These are phyloP conservation scores for Starmera stellimalicola DNA, from an alignment of 1,139 yeast species.

Conservation along the genomic window DNA sequence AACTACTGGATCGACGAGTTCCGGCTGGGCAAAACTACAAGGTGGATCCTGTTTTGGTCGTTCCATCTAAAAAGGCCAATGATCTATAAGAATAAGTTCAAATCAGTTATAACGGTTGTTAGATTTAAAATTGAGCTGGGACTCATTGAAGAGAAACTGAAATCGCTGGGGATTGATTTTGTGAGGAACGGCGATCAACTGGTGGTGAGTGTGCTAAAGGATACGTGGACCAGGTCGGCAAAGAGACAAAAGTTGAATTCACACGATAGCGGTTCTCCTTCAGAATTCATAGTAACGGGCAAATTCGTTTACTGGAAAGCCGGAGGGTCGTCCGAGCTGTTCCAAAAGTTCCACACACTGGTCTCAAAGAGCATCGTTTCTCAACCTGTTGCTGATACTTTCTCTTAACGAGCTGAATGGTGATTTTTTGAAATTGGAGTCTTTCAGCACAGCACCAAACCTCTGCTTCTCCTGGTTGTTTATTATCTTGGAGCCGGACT, in stretches of 20 bases:
- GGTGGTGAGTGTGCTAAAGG: slow-evolving; percentile 12
- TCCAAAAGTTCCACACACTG: slow-evolving; percentile 16
- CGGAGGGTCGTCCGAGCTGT: slow-evolving; percentile 9
- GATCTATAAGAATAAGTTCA: slow-evolving; percentile 4
- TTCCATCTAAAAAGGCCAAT: slow-evolving; percentile 12
- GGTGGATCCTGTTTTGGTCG: slow-evolving; percentile 37
- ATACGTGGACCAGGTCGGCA: slow-evolving; percentile 26
- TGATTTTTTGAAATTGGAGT: slow-evolving; percentile 39
- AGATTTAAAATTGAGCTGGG: slow-evolving; percentile 7
- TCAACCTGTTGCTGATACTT: slow-evolving; percentile 15
- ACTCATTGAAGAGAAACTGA: slow-evolving; percentile 2
- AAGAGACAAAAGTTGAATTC: slow-evolving; percentile 15
- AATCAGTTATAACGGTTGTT: slow-evolving; percentile 7
- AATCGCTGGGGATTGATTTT: slow-evolving; percentile 1
- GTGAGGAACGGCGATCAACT: neutral
- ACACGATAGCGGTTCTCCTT: slow-evolving; percentile 3
- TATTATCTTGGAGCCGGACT: slow-evolving; percentile 46
- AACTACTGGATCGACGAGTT: slow-evolving; percentile 25
- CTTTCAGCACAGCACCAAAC: slow-evolving; percentile 45
- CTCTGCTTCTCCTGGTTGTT: slow-evolving; percentile 44
- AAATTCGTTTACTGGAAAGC: slow-evolving; percentile 10
- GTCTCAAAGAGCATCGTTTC: slow-evolving; percentile 4
- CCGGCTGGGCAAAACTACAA: slow-evolving; percentile 23
- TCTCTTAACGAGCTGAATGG: slow-evolving; percentile 54
- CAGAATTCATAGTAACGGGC: slow-evolving; percentile 7